Percentiles rank a stretch among this genome's conserved stretches.
These are phyloP conservation scores for Xylariaceae sp. DNA, from an alignment of 2,329 filamentous ascomycete species.

Conservation along the genomic window DNA sequence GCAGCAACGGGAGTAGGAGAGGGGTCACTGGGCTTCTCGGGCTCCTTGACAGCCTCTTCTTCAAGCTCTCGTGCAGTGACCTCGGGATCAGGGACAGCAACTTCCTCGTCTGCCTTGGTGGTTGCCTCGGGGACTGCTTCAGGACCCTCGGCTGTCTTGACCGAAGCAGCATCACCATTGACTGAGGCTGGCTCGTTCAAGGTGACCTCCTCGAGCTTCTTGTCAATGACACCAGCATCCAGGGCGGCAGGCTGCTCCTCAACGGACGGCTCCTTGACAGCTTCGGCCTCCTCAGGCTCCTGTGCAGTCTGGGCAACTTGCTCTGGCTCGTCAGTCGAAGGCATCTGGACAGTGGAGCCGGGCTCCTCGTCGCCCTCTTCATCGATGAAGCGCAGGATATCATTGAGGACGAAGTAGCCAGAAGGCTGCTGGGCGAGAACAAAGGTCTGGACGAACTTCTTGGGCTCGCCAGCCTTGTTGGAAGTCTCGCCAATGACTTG, in stretches of 20 bases:
- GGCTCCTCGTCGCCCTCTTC: slow-evolving; percentile 77
- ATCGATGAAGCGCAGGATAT: slow-evolving; percentile 90
- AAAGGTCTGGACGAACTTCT: slow-evolving; percentile 97
- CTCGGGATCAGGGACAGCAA: slow-evolving; percentile 43
- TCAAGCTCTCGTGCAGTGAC: slow-evolving; percentile 51
- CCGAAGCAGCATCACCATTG: slow-evolving; percentile 40
- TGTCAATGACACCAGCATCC: slow-evolving; percentile 57
- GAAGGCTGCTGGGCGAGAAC: slow-evolving; percentile 94
- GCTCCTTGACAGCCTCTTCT: slow-evolving; percentile 55
- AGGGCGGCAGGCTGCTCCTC: slow-evolving; percentile 35
- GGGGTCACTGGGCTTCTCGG: slow-evolving; percentile 67
- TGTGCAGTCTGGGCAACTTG: slow-evolving; percentile 27
- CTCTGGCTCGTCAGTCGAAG: slow-evolving; percentile 26
- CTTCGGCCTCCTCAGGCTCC: slow-evolving; percentile 34
- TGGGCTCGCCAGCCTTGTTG: slow-evolving; percentile 85
- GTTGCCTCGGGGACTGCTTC: slow-evolving; percentile 30
- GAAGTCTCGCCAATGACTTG: slow-evolving; percentile 98
- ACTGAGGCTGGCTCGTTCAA: slow-evolving; percentile 39
- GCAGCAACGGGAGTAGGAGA: slow-evolving; percentile 52
- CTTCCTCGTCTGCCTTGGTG: slow-evolving; percentile 20
- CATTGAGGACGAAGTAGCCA: slow-evolving; percentile 97
- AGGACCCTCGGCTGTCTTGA: slow-evolving; percentile 32
- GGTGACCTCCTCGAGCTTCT: slow-evolving; percentile 69
- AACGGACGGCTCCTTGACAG: slow-evolving; percentile 33
- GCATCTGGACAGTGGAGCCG: slow-evolving; percentile 31